Evolutionary conservation across 148 eudicot species (phyloP), one percentile per base, ranked within the genome.

Genomic region (Nepenthes gracilis): DNA sequence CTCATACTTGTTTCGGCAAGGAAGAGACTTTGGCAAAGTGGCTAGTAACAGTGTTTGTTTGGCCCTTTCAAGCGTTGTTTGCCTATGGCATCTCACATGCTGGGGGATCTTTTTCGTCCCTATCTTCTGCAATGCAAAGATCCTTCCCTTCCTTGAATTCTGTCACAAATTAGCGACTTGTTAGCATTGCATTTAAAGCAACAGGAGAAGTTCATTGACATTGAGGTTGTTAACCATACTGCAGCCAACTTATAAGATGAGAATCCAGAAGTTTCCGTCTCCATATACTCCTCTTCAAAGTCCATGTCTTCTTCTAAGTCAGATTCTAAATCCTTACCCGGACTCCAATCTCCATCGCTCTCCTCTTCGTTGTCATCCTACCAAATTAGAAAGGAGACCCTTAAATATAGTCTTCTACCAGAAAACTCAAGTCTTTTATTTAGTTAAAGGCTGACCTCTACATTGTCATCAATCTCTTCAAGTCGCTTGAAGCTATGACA

Each of bases 401-500:
- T 66, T 58, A 72, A 66, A 60, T 57, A 48, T 14, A 56, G 36
- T 47, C 33, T 23, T 36, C 57, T 43, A 32, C 5, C 34, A 68
- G 55, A 61, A n/a, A 56, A 56, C 56, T 9, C 35, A 35, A 45
- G 11, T 55, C 53, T 13, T 11, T 36, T 65, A 12, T 57, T 33
- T 36, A 51, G n/a, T 34, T 10, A 9, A 67, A 47, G 67, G 54
- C 79, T 71, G 69, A 94, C 99, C 76, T 75, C 81, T 58, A 81
- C 96, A 36, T 23, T 64, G 37, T 74, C 69, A 57, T 83, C 83
- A 38, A 84, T 79, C 60, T 94, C 95, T 1, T 92, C 90, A 61
- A 89, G 82, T 43, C 95, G 83, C 78, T 94, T 94, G 85, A 94
- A 94, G 70, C 86, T 86, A 65, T 83, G 92, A 86, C 92, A 85